Conservation (phyloP, 805 yeast species). For the Grigorovia transvaalensis region DNA sequence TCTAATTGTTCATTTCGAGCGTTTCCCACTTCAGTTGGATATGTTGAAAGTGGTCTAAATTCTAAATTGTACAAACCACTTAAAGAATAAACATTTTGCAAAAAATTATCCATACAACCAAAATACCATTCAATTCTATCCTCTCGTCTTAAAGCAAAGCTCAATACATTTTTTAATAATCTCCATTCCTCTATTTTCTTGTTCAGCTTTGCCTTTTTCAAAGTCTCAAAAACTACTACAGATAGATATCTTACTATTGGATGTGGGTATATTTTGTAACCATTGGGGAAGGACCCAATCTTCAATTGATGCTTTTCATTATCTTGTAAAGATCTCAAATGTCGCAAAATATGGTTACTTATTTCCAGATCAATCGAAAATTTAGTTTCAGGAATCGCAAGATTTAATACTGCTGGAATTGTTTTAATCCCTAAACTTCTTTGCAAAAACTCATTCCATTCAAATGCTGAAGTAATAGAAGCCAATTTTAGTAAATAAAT, state of each 20-base stretch:
- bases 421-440: slow-evolving; percentile 37
- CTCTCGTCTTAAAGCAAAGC: slow-evolving; percentile 54
- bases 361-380: slow-evolving; percentile 21
- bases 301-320: slow-evolving; percentile 9
- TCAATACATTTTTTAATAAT: slow-evolving; percentile 28
- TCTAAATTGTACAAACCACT: slow-evolving; percentile 47
- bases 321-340: slow-evolving; percentile 5
- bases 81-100: slow-evolving; percentile 37
- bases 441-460: slow-evolving; percentile 55
- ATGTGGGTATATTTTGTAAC: slow-evolving; percentile 14
- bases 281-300: slow-evolving; percentile 11
- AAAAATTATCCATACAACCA: slow-evolving; percentile 34
- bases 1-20: slow-evolving; percentile 15
- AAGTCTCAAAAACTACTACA: slow-evolving; percentile 25
- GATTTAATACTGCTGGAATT: slow-evolving; percentile 33
- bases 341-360: slow-evolving; percentile 5
- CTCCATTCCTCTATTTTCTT: slow-evolving; percentile 20
- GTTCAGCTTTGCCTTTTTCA: slow-evolving; percentile 21
- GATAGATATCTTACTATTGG: slow-evolving; percentile 20
- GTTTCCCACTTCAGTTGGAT: slow-evolving; percentile 25
- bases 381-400: slow-evolving; percentile 36
- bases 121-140: slow-evolving; percentile 68
- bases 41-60: slow-evolving; percentile 38
- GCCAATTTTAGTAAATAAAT: slow-evolving; percentile 49
- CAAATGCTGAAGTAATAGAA: slow-evolving; percentile 41